Percentiles rank a stretch among this genome's conserved stretches.
Conservation (phyloP, 2,329 filamentous ascomycete species). For the Ambrosiella cleistominuta region DNA sequence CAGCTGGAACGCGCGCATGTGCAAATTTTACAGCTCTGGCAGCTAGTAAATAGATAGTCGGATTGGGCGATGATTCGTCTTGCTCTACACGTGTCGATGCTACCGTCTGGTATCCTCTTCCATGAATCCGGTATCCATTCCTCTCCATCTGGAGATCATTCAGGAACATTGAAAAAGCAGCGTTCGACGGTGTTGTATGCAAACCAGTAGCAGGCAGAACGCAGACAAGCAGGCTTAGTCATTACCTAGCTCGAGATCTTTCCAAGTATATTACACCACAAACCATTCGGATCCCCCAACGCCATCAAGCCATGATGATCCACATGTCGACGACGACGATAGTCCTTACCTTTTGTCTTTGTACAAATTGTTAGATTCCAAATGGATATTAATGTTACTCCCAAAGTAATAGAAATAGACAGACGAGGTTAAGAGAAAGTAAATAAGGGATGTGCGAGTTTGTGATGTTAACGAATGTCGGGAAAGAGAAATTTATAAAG, state of each 20-base stretch:
- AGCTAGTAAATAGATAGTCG: no score
- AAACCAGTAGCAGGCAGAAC: neutral
- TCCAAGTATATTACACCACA: neutral
- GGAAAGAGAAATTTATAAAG: conserved; percentile 16
- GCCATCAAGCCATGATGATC: neutral
- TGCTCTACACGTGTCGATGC: no score
- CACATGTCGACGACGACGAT: neutral
- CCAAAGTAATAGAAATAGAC: conserved; percentile 12
- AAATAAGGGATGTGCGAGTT: conserved; percentile 9
- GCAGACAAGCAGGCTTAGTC: neutral
- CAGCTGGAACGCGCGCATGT: neutral
- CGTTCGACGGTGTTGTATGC: neutral
- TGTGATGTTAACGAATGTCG: conserved; percentile 18
- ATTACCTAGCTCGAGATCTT: neutral
- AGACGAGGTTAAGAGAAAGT: conserved; percentile 10
- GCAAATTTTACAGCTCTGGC: neutral
- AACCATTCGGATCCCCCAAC: neutral
- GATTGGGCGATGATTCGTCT: no score
- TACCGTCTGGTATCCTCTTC: no score
- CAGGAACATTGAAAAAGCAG: neutral
- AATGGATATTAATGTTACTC: conserved; percentile 12
- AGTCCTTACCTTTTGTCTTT: conserved; percentile 7
- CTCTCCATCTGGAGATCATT: no score
- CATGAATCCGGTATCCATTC: no score
- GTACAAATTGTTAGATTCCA: conserved; percentile 7